These are phyloP conservation scores for Aspergillus sp. DNA, from an alignment of 2,329 filamentous ascomycete species.

Conservation along the genomic window DNA sequence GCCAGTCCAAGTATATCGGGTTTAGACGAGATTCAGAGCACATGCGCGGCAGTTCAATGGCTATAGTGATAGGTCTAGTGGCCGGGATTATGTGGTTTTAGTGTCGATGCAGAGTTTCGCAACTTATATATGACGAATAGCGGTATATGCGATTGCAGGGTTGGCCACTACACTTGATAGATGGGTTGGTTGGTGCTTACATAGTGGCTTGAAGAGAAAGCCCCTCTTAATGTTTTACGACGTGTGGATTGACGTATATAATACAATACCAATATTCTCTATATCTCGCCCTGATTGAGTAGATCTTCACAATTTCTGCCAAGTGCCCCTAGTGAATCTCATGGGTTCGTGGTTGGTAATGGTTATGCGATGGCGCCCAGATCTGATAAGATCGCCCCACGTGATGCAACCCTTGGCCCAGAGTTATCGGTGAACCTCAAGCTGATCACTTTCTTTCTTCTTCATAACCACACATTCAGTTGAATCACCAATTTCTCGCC, in stretches of 20 bases:
- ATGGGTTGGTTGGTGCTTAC: neutral
- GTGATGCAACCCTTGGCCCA: neutral
- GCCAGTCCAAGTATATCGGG: slow-evolving; percentile 25
- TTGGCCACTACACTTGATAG: neutral
- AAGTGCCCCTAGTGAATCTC: neutral
- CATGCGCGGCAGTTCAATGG: slow-evolving; percentile 38
- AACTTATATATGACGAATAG: neutral
- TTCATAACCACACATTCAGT: no score
- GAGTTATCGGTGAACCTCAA: neutral
- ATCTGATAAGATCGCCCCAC: neutral
- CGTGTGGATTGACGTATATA: slow-evolving; percentile 7
- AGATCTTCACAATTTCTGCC: neutral
- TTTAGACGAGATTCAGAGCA: slow-evolving; percentile 26
- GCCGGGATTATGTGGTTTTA: slow-evolving; percentile 40
- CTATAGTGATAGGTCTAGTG: slow-evolving; percentile 36
- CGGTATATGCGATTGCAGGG: neutral
- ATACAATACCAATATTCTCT: neutral
- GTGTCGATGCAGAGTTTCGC: neutral
- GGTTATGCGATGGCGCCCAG: neutral
- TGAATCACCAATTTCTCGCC: no score
- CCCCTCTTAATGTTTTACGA: slow-evolving; percentile 7
- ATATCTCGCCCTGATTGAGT: neutral
- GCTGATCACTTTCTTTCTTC: neutral
- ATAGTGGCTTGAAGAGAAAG: neutral
- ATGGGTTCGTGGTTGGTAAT: no score